Conservation (phyloP, 2,329 filamentous ascomycete species). For the Cordyceps cateniannulata region DNA sequence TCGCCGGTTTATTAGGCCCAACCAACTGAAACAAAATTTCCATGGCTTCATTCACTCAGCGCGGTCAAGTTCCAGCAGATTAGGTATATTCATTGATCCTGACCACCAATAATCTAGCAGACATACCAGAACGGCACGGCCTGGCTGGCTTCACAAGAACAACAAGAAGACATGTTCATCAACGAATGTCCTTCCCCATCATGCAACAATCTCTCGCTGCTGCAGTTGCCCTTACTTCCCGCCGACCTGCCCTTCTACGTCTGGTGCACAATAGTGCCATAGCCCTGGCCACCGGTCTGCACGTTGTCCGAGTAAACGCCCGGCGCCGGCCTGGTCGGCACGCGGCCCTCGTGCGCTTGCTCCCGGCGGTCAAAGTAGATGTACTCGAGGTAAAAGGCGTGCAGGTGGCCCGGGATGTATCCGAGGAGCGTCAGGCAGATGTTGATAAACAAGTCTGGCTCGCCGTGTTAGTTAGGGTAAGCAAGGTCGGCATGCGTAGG, state of each 20-base stretch:
- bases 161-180: background rate
- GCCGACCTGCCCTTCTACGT: background rate
- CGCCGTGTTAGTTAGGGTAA: background rate
- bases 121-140: background rate
- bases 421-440: conserved; percentile 60
- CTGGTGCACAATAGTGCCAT: conserved; percentile 41
- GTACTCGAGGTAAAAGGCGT: conserved; percentile 78
- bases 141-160: background rate
- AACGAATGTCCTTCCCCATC: too few relatives aligned
- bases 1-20: background rate
- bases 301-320: conserved; percentile 68
- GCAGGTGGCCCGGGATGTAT: conserved; percentile 72
- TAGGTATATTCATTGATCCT: background rate
- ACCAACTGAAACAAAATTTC: too few relatives aligned
- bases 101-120: background rate
- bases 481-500: too few relatives aligned
- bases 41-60: too few relatives aligned
- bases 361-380: conserved; percentile 73
- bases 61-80: background rate
- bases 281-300: conserved; percentile 65
- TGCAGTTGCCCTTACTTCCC: background rate
- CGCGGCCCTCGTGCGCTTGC: conserved; percentile 51
- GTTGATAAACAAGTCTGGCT: conserved; percentile 57
- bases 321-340: conserved; percentile 49
- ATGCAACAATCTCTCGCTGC: too few relatives aligned